phyloP scores from a whole-genome alignment of 768 basidiomycete genomes.

The Jaapia argillacea region DNA sequence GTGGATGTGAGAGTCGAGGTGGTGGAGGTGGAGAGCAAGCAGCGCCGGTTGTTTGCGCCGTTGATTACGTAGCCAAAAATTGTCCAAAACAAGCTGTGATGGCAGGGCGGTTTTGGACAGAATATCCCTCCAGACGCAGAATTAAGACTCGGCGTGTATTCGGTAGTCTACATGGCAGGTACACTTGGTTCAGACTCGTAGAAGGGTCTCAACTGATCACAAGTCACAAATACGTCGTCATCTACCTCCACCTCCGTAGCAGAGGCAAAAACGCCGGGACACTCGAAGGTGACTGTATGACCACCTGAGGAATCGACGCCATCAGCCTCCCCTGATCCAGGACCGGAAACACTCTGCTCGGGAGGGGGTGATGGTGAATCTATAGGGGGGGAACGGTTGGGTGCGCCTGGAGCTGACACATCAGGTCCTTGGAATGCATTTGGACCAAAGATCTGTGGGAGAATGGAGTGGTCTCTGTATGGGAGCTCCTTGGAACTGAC shows the following conservation, averaged over 20 bases:
- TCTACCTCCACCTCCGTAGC: slow-evolving; percentile 28
- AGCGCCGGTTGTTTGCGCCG: too few species aligned
- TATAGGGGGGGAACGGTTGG: neutral
- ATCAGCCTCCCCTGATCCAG: neutral
- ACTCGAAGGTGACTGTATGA: slow-evolving; percentile 19
- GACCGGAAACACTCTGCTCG: neutral
- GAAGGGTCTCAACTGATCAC: slow-evolving; percentile 30
- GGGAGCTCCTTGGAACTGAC: neutral
- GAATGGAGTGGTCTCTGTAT: neutral
- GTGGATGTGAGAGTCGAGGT: too few species aligned
- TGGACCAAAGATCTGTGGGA: neutral
- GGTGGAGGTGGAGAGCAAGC: too few species aligned
- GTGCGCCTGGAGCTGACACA: neutral
- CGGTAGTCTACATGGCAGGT: too few species aligned
- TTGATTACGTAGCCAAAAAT: too few species aligned
- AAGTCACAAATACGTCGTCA: slow-evolving; percentile 30
- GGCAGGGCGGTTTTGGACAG: too few species aligned
- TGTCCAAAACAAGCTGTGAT: too few species aligned
- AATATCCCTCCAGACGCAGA: too few species aligned
- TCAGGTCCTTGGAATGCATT: neutral
- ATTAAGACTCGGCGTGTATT: too few species aligned
- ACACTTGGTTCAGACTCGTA: too few species aligned
- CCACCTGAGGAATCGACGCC: neutral
- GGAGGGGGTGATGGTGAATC: too few species aligned
- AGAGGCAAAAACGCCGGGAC: slow-evolving; percentile 27